Base-by-base conservation (phyloP, 148 eudicot genomes). In the Silene latifolia region DNA sequence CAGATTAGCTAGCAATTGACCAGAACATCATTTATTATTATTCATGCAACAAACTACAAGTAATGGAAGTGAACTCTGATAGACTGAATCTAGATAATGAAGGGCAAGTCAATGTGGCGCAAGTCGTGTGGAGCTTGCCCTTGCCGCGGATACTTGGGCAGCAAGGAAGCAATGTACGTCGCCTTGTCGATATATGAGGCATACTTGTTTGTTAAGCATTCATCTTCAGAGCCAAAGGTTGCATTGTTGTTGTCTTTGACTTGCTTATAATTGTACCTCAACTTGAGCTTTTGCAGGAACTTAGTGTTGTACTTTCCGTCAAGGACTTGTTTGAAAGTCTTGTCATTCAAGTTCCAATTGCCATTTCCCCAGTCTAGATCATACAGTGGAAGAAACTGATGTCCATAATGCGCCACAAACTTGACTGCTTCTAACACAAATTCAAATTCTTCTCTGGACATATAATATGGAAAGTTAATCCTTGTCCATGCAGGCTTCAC, bases 401-500 rank as follows among this genome's bases (percentile, higher is more conserved):
- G 75, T 7, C 86, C 88, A 47, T 81, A 67, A 19, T 8, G 39
- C 0, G 85, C 81, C 47, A 83, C 74, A 60, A 83, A 81, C 59
- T 83, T 79, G 1, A 83, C 25, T 23, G 84, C 84, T 1, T 29
- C 74, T 53, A 86, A 74, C 8, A 83, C 73, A 15, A 76, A 74
- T 14, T 74, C 67, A 3, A 83, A 35, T 64, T 86, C 86, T 57
- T 81, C 85, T 15, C 5, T 72, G 1, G 86, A 73, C 83, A 86
- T 77, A 76, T 83, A 81, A 74, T 76, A 86, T 35, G 86, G 81
- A 24, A 86, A 81, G 83, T 82, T 78, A 12, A 86, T 68, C 42
- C 88, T 76, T 7, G 86, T 82, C 88, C 88, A 86, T 67, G 77
- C 83, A 0, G 86, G 88, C 21, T 86, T 86, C 57, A 83, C 81